phyloP scores from a whole-genome alignment of 805 yeast species.

The Cyberlindnera maclurae region DNA sequence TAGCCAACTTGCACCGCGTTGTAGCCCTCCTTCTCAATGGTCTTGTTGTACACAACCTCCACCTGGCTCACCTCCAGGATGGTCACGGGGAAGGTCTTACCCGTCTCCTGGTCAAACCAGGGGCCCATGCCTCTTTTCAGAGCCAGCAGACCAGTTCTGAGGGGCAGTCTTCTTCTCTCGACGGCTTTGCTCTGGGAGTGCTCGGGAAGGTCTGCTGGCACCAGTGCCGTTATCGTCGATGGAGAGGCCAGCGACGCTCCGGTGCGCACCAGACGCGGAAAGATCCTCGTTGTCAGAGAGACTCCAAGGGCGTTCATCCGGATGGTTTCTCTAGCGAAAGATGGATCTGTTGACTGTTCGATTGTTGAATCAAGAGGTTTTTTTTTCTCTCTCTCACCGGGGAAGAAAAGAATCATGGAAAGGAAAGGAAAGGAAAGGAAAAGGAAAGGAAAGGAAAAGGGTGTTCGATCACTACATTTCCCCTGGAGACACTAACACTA shows the following conservation, averaged over 20 bases:
- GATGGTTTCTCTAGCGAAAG: too few relatives aligned
- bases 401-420: too few relatives aligned
- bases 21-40: constrained; percentile 69
- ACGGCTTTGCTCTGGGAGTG: constrained; percentile 68
- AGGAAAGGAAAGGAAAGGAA: too few relatives aligned
- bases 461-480: too few relatives aligned
- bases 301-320: constrained; percentile 12
- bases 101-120: constrained; percentile 60
- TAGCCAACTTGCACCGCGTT: constrained; percentile 83
- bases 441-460: too few relatives aligned
- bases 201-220: constrained; percentile 41
- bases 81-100: constrained; percentile 74
- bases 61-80: constrained; percentile 81
- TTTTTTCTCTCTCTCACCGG: too few relatives aligned
- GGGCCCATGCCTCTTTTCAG: constrained; percentile 87
- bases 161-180: constrained; percentile 61
- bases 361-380: too few relatives aligned
- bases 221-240: constrained; percentile 23
- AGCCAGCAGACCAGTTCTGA: constrained; percentile 80
- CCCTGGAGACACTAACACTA: too few relatives aligned
- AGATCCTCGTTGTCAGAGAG: constrained; percentile 9
- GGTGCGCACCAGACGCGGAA: constrained; percentile 24
- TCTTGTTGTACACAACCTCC: constrained; percentile 74
- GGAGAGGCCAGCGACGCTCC: constrained; percentile 32
- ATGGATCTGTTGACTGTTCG: too few relatives aligned